Percentiles rank a stretch among this genome's conserved stretches.
phyloP scores from a whole-genome alignment of 116 monocot genomes.

The Iris pallida region DNA sequence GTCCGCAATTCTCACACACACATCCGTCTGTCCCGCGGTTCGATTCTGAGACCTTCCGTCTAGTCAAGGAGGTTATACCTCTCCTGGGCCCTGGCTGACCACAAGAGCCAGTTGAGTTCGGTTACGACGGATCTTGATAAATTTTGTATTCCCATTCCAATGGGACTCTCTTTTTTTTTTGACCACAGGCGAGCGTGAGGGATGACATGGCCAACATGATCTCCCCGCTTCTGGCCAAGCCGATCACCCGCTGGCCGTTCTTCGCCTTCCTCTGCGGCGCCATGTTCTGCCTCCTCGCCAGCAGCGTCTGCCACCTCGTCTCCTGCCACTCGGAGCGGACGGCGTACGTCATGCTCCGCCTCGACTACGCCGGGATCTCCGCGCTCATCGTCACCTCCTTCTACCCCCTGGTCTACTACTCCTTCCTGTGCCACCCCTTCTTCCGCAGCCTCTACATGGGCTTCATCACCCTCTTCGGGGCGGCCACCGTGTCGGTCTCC shows the following conservation, averaged over 20 bases:
- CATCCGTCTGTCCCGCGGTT: too few species aligned
- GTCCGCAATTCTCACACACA: too few species aligned
- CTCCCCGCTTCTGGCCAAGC: neutral
- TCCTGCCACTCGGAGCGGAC: conserved; percentile 18
- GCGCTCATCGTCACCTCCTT: conserved; percentile 25
- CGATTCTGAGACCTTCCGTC: too few species aligned
- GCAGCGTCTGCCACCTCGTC: conserved; percentile 23
- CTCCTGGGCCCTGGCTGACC: too few species aligned
- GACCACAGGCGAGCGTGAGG: too few species aligned
- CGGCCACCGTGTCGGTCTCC: conserved; percentile 10
- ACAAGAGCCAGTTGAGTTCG: too few species aligned
- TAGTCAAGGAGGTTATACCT: too few species aligned
- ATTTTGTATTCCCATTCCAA: too few species aligned
- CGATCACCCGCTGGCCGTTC: conserved; percentile 10
- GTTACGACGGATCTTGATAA: too few species aligned
- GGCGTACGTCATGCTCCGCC: conserved; percentile 14
- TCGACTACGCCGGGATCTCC: conserved; percentile 22
- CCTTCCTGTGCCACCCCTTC: conserved; percentile 15
- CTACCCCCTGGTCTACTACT: conserved; percentile 23
- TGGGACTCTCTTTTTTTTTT: too few species aligned
- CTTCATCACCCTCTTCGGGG: conserved; percentile 19
- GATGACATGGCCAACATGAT: too few species aligned
- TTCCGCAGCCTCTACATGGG: conserved; percentile 13
- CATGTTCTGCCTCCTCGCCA: conserved; percentile 25
- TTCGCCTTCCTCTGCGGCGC: conserved; percentile 14